Evolutionary conservation across 2,329 filamentous ascomycete species (phyloP).

Genomic region (Allantophomopsis cytisporea): DNA sequence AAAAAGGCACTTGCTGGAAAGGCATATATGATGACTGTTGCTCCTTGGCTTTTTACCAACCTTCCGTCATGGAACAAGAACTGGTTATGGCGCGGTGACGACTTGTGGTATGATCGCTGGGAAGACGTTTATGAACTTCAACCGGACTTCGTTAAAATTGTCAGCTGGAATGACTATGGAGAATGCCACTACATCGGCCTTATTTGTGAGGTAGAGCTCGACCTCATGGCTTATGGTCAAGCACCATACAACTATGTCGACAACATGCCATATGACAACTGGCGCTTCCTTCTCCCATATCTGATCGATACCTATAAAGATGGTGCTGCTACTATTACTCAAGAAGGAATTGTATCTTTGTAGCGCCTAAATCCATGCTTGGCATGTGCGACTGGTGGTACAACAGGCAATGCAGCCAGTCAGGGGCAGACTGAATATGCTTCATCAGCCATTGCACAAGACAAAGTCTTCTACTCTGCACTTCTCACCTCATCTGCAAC

Average conservation of each 20-base stretch:
- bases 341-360: neutral
- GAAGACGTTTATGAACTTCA: slow-evolving; percentile 26
- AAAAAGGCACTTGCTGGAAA: neutral
- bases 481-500: neutral
- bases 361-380: neutral
- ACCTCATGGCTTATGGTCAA: neutral
- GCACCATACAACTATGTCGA: slow-evolving; percentile 28
- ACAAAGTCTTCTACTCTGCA: slow-evolving; percentile 1
- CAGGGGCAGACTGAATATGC: slow-evolving; percentile 1
- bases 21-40: slow-evolving; percentile 23
- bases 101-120: slow-evolving; percentile 45
- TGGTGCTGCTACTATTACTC: neutral
- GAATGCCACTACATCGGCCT: slow-evolving; percentile 34
- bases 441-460: neutral
- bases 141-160: slow-evolving; percentile 26
- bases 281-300: neutral
- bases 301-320: slow-evolving; percentile 1
- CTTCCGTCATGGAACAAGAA: slow-evolving; percentile 28
- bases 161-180: slow-evolving; percentile 35
- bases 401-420: slow-evolving; percentile 2
- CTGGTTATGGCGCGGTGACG: slow-evolving; percentile 45
- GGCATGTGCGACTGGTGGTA: neutral
- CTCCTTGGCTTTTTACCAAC: slow-evolving; percentile 44
- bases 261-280: slow-evolving; percentile 27
- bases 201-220: slow-evolving; percentile 14